These are phyloP conservation scores for Phytophthora pluvialis DNA, from an alignment of 352 stramenopile genomes.

Conservation along the genomic window DNA sequence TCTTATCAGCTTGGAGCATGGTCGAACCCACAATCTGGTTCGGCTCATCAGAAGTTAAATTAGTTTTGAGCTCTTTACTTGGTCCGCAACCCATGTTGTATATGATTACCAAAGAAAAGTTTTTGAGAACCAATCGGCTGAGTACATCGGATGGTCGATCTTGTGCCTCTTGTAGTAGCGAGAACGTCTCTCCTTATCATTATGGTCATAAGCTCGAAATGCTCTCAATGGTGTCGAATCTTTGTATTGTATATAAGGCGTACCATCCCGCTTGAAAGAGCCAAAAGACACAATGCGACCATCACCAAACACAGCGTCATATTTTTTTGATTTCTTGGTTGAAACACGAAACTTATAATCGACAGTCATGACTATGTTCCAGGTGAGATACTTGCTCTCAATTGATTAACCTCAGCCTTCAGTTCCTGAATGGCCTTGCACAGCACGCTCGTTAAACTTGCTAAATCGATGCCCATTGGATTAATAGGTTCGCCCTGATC, in stretches of 20 bases:
- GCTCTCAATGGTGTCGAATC: conserved; percentile 1
- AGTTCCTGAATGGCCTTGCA: conserved; percentile 15
- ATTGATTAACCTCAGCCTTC: neutral
- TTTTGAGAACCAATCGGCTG: neutral
- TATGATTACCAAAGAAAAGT: no score
- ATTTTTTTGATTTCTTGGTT: neutral
- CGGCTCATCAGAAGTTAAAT: conserved; percentile 1
- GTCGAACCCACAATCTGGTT: conserved; percentile 7
- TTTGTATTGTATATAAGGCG: conserved; percentile 20
- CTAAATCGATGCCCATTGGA: neutral
- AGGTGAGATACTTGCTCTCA: neutral
- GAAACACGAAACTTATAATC: conserved; percentile 1
- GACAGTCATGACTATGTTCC: no score
- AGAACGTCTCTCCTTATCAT: neutral
- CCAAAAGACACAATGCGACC: conserved; percentile 15
- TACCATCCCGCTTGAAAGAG: conserved; percentile 14
- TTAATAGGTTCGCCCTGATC: neutral
- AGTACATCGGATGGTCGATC: no score
- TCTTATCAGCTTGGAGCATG: neutral
- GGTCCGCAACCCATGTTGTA: neutral
- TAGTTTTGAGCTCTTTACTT: neutral
- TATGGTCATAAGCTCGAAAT: neutral
- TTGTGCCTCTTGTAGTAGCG: no score
- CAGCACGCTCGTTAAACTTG: neutral
- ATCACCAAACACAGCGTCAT: conserved; percentile 18